These are phyloP conservation scores for Polytrichum formosum DNA, from an alignment of 225 moss, liverwort and hornwort genomes.

Conservation along the genomic window DNA sequence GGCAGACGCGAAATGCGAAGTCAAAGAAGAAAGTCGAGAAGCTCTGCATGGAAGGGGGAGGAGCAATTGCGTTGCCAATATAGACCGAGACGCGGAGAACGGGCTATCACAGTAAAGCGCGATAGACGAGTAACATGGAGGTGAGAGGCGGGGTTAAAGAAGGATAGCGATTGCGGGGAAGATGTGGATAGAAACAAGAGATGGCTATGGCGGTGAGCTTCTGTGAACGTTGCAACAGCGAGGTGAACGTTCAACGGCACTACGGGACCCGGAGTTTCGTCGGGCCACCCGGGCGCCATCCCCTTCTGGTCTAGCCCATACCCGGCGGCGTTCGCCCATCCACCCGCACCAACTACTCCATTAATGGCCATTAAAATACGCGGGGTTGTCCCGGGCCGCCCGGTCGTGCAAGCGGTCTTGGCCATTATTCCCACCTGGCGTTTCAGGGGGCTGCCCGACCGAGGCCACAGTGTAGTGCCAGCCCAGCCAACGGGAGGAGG, in stretches of 20 bases:
- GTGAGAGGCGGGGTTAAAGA: not conserved
- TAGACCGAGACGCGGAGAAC: not conserved
- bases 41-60: not conserved
- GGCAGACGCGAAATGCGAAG: not conserved
- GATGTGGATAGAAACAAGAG: not conserved
- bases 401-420: too few relatives aligned
- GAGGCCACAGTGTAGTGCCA: too few relatives aligned
- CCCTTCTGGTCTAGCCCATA: too few relatives aligned
- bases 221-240: conserved; percentile 43
- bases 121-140: fast-evolving
- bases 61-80: not conserved
- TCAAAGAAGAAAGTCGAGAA: not conserved
- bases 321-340: too few relatives aligned
- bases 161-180: not conserved
- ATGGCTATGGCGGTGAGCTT: conserved; percentile 15
- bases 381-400: too few relatives aligned
- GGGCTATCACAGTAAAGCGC: not conserved
- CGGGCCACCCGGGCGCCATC: too few relatives aligned
- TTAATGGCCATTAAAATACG: too few relatives aligned
- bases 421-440: too few relatives aligned
- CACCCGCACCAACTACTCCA: too few relatives aligned
- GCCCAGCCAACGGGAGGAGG: too few relatives aligned
- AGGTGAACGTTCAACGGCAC: conserved; percentile 64
- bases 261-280: not conserved
- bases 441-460: too few relatives aligned